Percentiles rank a stretch among this genome's conserved stretches.
Evolutionary conservation across 352 stramenopile species (phyloP).

Genomic region (Phytophthora quininea): DNA sequence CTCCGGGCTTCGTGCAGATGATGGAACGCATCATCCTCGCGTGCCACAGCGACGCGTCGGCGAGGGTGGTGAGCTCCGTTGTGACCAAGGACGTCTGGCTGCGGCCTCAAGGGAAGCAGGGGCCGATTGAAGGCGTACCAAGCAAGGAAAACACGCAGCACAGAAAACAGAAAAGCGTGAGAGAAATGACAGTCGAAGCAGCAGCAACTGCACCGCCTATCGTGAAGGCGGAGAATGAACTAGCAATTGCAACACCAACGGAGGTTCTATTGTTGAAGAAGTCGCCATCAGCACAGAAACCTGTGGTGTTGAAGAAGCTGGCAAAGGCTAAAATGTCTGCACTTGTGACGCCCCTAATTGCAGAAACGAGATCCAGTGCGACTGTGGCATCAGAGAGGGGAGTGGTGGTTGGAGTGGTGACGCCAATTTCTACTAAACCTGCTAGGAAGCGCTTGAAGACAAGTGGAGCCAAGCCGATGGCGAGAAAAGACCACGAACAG

Average conservation of each 20-base stretch:
- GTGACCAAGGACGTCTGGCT: conserved; percentile 67
- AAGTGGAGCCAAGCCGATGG: conserved; percentile 1
- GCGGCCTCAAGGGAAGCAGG: conserved; percentile 13
- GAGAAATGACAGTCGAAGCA: not conserved
- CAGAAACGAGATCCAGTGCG: not conserved
- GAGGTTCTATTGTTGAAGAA: no score
- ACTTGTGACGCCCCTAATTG: not conserved
- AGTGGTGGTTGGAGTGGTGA: not conserved
- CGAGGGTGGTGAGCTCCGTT: conserved; percentile 45
- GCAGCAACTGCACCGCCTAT: no score
- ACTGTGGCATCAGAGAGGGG: not conserved
- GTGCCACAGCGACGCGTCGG: conserved; percentile 56
- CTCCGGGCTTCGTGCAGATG: not conserved
- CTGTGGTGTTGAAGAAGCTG: no score
- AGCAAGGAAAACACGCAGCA: not conserved
- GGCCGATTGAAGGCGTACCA: not conserved
- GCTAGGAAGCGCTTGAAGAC: not conserved
- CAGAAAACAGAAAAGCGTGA: conserved; percentile 1
- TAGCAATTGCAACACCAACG: no score
- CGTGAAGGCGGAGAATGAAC: no score
- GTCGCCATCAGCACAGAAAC: no score
- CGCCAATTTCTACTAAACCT: not conserved
- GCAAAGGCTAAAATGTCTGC: no score
- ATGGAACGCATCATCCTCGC: conserved; percentile 70
- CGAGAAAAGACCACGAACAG: conserved; percentile 2